A percentile compares a stretch with the other conserved stretches of the same genome.
Conservation (phyloP, 78 protist species). For the Dictyostelium intermedium region DNA sequence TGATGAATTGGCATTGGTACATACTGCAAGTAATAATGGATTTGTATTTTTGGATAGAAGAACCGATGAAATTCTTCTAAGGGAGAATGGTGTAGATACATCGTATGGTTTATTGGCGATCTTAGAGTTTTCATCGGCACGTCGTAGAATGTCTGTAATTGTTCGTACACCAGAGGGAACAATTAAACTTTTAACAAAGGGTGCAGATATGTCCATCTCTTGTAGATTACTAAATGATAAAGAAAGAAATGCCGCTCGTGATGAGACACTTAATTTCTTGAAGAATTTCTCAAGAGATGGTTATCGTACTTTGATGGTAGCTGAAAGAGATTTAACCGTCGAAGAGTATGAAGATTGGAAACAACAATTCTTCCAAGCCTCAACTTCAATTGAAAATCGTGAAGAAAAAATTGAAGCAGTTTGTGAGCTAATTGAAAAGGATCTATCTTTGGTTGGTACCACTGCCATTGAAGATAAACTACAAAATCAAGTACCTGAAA, state of each 20-base stretch:
- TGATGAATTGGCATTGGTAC: constrained; percentile 90
- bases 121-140: constrained; percentile 81
- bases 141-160: constrained; percentile 85
- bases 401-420: constrained; percentile 72
- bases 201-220: constrained; percentile 76
- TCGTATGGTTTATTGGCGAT: constrained; percentile 48
- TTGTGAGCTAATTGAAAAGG: constrained; percentile 83
- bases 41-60: constrained; percentile 71
- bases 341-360: constrained; percentile 65
- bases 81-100: constrained; percentile 59
- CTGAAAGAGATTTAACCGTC: constrained; percentile 40
- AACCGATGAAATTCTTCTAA: constrained; percentile 39
- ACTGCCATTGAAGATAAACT: constrained; percentile 94
- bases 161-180: constrained; percentile 73
- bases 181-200: constrained; percentile 45
- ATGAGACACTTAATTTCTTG: constrained; percentile 44
- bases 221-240: constrained; percentile 14
- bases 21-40: constrained; percentile 87
- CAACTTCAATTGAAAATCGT: constrained; percentile 67
- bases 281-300: constrained; percentile 70
- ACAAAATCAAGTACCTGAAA: constrained; percentile 90
- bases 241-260: constrained; percentile 2
- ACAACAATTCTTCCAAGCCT: constrained; percentile 53
- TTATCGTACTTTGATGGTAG: constrained; percentile 57
- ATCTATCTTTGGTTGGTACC: constrained; percentile 84